Evolutionary conservation across 108 stramenopile genomes (phyloP).

Genomic region (Nitzschia sp.): DNA sequence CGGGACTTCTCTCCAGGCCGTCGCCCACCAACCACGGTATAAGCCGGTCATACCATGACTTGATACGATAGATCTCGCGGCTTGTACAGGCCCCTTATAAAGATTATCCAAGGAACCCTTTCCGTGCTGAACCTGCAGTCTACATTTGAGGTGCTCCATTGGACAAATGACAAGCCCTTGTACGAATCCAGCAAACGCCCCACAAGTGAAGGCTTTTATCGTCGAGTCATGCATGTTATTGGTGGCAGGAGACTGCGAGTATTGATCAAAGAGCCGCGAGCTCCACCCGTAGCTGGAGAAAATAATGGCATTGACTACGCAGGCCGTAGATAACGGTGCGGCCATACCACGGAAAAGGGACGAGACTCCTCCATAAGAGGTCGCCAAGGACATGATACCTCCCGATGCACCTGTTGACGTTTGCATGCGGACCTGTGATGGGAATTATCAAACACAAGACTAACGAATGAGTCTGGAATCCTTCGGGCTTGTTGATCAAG

Average conservation of each 20-base stretch:
- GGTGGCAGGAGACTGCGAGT: constrained; percentile 11
- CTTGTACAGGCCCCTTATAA: constrained; percentile 63
- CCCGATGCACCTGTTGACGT: constrained; percentile 15
- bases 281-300: constrained; percentile 84
- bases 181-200: constrained; percentile 83
- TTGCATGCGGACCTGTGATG: constrained; percentile 37
- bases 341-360: constrained; percentile 89
- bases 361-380: constrained; percentile 48
- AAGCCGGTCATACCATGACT: constrained; percentile 60
- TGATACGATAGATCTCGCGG: constrained; percentile 44
- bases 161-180: constrained; percentile 83
- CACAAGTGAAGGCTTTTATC: constrained; percentile 71
- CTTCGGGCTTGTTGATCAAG: too few relatives aligned
- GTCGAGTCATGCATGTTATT: constrained; percentile 15
- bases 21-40: constrained; percentile 74
- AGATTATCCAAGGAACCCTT: constrained; percentile 26
- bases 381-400: constrained; percentile 6
- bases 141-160: constrained; percentile 93
- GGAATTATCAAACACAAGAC: neutral
- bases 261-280: constrained; percentile 69
- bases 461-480: too few relatives aligned
- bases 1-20: constrained; percentile 84
- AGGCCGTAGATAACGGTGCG: constrained; percentile 80
- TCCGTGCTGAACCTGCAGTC: constrained; percentile 77
- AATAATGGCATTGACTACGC: constrained; percentile 86